Base-by-base conservation (phyloP, 1,139 yeast species). In the Debaryomyces robertsiae region DNA sequence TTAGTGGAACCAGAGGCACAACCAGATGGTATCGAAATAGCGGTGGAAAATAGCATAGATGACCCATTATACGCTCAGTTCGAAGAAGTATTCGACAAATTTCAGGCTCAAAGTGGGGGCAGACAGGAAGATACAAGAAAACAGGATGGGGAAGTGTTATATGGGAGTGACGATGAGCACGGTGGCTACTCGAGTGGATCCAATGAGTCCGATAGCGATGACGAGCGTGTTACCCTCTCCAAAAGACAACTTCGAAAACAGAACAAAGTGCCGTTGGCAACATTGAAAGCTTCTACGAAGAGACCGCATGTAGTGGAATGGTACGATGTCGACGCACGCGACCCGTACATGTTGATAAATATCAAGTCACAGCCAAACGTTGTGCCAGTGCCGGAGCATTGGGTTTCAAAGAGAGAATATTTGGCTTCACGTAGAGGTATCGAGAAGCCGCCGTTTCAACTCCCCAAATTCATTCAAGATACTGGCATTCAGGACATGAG, bases 401-500 rank as follows among this genome's bases (percentile, higher is more conserved):
- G 98, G 98, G 80, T 79, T 42, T 66, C 76, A 10, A 89, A 89
- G 55, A 67, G 88, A 39, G 96, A 88, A 36, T 91, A 84, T 51
- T 65, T 93, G n/a, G 73, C 93, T 0, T 73, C 83, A 0, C 76
- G 82, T 49, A 73, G 86, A 43, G 87, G 94, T 1, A 52, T 82
- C n/a, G 91, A 84, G 44, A 79, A 81, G 50, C 73, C 75, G 6
- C 87, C 91, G 0, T 93, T 87, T 57, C 81, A 80, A 52, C 67
- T 93, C 11, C 98, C 98, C 0, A 73, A 77, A 32, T 85, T 79
- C 50, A 89, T 93, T 33, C 74, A 70, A 36, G 90, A 81, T 41
- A 93, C 98, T 0, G 97, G 96, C 1, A 90, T 93, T 31, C 79
- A 82, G 52, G 91, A 86, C 44, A 87, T 91, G 96, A 75, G 98